A percentile compares a stretch with the other conserved stretches of the same genome.
Conservation (phyloP, 129 eudicot genomes). For the Centrapalus pauciflorus region DNA sequence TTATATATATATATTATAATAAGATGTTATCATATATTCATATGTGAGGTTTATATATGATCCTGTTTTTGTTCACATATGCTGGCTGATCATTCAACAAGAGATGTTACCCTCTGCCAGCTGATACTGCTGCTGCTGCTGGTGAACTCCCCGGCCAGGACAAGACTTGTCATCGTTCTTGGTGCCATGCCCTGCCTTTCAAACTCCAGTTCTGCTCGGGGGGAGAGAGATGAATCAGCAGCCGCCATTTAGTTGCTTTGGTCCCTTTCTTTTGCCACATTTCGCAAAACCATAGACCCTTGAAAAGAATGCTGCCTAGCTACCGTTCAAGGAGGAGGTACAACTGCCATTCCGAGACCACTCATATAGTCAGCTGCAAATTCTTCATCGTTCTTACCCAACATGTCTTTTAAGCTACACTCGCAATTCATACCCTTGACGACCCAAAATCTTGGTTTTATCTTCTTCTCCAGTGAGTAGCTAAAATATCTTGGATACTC, state of each 20-base stretch:
- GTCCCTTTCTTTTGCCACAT: neutral
- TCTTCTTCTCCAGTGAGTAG: constrained; percentile 83
- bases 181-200: too few relatives aligned
- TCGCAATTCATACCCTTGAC: constrained; percentile 46
- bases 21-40: too few relatives aligned
- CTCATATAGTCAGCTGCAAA: constrained; percentile 51
- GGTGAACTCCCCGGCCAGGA: too few relatives aligned
- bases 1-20: too few relatives aligned
- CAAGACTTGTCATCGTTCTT: too few relatives aligned
- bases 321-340: neutral
- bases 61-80: too few relatives aligned
- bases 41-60: too few relatives aligned
- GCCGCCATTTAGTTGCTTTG: neutral
- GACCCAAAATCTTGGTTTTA: constrained; percentile 69
- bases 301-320: neutral
- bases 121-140: too few relatives aligned
- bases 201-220: too few relatives aligned
- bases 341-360: neutral
- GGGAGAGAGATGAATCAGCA: too few relatives aligned
- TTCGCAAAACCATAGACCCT: neutral
- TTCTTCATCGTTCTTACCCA: constrained; percentile 76
- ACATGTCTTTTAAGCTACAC: constrained; percentile 75
- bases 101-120: too few relatives aligned
- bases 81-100: too few relatives aligned
- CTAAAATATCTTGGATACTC: constrained; percentile 88